These are phyloP conservation scores for Eutrema salsugineum DNA, from an alignment of 441 rosid species.

Conservation along the genomic window DNA sequence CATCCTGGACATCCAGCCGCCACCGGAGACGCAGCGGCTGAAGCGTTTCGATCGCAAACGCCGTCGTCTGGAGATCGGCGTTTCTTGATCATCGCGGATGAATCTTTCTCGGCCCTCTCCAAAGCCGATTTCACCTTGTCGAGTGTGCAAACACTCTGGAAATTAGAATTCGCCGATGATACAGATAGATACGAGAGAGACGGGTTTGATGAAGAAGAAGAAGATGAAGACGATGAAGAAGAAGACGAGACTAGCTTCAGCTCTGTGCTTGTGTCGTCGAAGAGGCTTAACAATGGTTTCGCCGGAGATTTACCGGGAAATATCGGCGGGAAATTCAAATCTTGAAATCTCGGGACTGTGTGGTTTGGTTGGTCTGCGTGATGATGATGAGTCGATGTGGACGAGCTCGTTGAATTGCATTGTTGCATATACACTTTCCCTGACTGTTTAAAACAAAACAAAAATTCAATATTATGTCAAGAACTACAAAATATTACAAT, in stretches of 20 bases:
- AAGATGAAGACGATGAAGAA: constrained; percentile 27
- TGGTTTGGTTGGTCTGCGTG: constrained; percentile 28
- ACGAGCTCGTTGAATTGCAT: constrained; percentile 44
- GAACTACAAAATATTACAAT: neutral
- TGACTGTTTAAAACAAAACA: constrained; percentile 46
- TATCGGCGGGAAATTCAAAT: constrained; percentile 66
- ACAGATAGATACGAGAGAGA: constrained; percentile 20
- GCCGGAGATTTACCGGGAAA: constrained; percentile 23
- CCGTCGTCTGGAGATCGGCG: constrained; percentile 40
- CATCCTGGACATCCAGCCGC: constrained; percentile 84
- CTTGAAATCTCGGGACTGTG: constrained; percentile 50
- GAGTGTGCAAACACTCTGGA: constrained; percentile 82
- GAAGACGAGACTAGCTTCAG: constrained; percentile 42
- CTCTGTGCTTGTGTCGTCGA: constrained; percentile 55
- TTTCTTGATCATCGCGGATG: constrained; percentile 25
- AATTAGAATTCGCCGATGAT: constrained; percentile 28
- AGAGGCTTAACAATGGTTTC: constrained; percentile 48
- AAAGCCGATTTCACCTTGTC: constrained; percentile 78
- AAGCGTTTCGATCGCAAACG: constrained; percentile 39
- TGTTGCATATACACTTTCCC: constrained; percentile 75
- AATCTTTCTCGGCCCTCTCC: constrained; percentile 54
- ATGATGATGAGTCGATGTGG: constrained; percentile 14
- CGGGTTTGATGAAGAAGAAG: neutral
- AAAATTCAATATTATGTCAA: neutral
- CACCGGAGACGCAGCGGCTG: constrained; percentile 31